These are phyloP conservation scores for Licmophora abbreviata DNA, from an alignment of 108 stramenopile genomes.

Conservation along the genomic window DNA sequence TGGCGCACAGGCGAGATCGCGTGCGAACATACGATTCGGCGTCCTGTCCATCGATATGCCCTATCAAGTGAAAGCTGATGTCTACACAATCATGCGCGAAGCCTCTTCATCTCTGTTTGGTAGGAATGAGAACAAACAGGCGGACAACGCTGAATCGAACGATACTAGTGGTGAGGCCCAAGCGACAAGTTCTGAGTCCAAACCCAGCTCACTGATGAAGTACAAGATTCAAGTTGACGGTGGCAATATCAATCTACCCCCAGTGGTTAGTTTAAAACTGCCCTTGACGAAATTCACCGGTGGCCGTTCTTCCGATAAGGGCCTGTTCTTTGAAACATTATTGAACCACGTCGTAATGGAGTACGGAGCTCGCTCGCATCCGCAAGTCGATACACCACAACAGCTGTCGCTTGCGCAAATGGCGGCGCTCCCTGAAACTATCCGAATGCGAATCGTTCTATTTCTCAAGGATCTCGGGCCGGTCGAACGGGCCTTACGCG, in stretches of 20 bases:
- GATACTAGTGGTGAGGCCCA: slow-evolving; percentile 3
- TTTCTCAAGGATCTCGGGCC: slow-evolving; percentile 52
- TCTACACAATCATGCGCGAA: slow-evolving; percentile 6
- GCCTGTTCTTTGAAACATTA: slow-evolving; percentile 50
- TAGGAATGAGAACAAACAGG: background rate
- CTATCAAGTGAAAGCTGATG: slow-evolving; percentile 15
- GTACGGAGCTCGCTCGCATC: slow-evolving; percentile 26
- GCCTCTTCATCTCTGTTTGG: slow-evolving; percentile 1
- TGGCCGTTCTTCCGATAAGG: slow-evolving; percentile 34
- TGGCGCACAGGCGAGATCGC: slow-evolving; percentile 11
- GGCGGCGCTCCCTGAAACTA: slow-evolving; percentile 48
- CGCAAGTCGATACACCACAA: background rate
- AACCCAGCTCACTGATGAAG: slow-evolving; percentile 8
- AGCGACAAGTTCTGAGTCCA: background rate
- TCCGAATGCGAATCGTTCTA: slow-evolving; percentile 59
- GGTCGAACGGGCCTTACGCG: slow-evolving; percentile 44
- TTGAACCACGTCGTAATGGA: slow-evolving; percentile 38
- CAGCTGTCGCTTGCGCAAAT: slow-evolving; percentile 32
- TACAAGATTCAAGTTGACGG: slow-evolving; percentile 35
- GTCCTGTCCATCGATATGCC: slow-evolving; percentile 13
- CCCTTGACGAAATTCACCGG: slow-evolving; percentile 41
- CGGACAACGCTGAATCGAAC: too few relatives aligned
- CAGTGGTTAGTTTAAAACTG: slow-evolving; percentile 32
- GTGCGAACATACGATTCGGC: slow-evolving; percentile 18
- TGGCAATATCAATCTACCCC: slow-evolving; percentile 28